Evolutionary conservation across 371 early-diverging fungal genomes (phyloP).

Genomic region (Saksenaea vasiformis): DNA sequence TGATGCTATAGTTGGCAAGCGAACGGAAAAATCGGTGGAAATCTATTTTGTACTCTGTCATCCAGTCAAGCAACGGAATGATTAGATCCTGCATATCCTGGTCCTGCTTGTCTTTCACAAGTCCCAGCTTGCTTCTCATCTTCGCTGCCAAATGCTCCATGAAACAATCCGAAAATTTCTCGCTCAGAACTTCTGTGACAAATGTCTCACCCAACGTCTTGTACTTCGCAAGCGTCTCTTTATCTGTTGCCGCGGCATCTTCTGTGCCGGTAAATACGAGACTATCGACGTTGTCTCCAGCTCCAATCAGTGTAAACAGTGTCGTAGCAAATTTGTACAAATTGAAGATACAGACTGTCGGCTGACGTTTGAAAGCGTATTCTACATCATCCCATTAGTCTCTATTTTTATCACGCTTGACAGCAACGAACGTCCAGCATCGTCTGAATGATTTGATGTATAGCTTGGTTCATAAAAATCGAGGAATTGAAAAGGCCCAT

Average conservation of each 20-base stretch:
- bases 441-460: conserved; percentile 79
- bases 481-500: conserved; percentile 88
- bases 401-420: background rate
- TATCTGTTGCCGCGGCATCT: conserved; percentile 26
- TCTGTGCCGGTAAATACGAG: conserved; percentile 39
- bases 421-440: conserved; percentile 43
- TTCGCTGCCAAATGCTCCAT: conserved; percentile 41
- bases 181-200: conserved; percentile 46
- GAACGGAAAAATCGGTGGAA: conserved; percentile 76
- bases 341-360: conserved; percentile 84
- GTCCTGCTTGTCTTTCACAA: conserved; percentile 11
- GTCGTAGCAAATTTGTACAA: conserved; percentile 71
- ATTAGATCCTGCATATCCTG: conserved; percentile 61
- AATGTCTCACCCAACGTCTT: conserved; percentile 45
- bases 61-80: conserved; percentile 69
- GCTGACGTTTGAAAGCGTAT: conserved; percentile 85
- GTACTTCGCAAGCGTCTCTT: conserved; percentile 23
- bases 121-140: conserved; percentile 69
- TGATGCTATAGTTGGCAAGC: conserved; percentile 43
- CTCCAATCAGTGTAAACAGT: conserved; percentile 69
- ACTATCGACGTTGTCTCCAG: conserved; percentile 45
- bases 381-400: conserved; percentile 31
- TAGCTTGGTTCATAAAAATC: conserved; percentile 81
- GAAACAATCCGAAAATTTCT: conserved; percentile 57
- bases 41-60: conserved; percentile 63